Conservation (phyloP, 2,329 filamentous ascomycete genomes). For the Periconia digitata region DNA sequence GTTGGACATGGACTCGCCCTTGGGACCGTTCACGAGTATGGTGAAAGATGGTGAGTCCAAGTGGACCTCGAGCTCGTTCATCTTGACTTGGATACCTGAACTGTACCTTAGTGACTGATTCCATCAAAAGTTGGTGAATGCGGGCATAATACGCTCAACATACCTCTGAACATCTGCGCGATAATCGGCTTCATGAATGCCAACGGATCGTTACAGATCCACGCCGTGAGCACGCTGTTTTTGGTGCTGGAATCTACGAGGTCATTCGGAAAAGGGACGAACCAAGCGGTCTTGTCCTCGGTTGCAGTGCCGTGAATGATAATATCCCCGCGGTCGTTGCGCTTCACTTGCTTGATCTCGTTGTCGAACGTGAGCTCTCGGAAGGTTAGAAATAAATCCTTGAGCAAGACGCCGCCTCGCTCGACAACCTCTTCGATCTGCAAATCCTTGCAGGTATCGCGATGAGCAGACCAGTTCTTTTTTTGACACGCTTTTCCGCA, state of each 20-base stretch:
- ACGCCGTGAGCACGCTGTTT: background rate
- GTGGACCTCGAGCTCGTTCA: background rate
- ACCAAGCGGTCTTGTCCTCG: background rate
- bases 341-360: background rate
- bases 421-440: background rate
- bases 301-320: background rate
- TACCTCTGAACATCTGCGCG: background rate
- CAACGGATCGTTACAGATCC: background rate
- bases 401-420: background rate
- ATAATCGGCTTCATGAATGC: background rate
- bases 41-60: no score
- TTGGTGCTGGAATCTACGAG: background rate
- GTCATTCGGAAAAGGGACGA: background rate
- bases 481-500: background rate
- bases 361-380: background rate
- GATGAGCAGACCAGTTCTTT: background rate
- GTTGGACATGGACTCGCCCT: background rate
- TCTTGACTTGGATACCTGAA: background rate
- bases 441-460: background rate
- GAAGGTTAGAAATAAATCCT: background rate
- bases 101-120: background rate
- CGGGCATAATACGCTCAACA: no score
- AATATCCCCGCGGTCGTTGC: background rate
- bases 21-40: background rate
- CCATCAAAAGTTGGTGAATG: background rate